Evolutionary conservation across 371 early-diverging fungal genomes (phyloP), one percentile per base, ranked within the genome.

Genomic region (Quaeritorhiza haematococci): DNA sequence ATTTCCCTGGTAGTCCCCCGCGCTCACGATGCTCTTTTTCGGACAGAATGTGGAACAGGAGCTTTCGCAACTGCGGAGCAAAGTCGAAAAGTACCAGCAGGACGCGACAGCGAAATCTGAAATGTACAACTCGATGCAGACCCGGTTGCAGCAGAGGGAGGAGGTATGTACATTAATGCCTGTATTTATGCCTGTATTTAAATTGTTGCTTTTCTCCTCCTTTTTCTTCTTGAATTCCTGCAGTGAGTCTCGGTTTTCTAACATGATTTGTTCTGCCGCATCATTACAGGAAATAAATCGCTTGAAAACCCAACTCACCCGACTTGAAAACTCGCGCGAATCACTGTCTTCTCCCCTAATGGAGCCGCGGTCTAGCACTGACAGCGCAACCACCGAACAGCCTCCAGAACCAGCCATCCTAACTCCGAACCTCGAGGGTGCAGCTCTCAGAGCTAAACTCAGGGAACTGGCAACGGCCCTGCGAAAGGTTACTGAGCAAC

Each of bases 31-130:
- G n/a, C n/a, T n/a, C n/a, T n/a, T n/a, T n/a, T n/a, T n/a, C n/a
- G n/a, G n/a, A n/a, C n/a, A n/a, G n/a, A n/a, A n/a, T 3, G 19
- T 53, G 3, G 19, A 30, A 3, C 49, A 49, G 5, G 73, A 69
- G 41, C 49, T 73, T n/a, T 46, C 4, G 1, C 63, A 68, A 21
- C 53, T 73, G 33, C 24, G 32, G 4, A 42, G 56, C 17, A 61
- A 62, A 56, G 53, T 73, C 7, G 56, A 65, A 38, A 35, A 56
- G 4, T 57, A 66, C 17, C 55, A 69, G 34, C 53, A 59, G 34
- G 73, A 73, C 34, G 30, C 58, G 23, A n/a, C 56, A 8, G 59
- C 73, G 7, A 62, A 69, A 32, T 61, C 62, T 21, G 69, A 69
- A 21, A 47, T 73, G 62, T 67, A 61, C 33, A 33, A n/a, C 17